Conservation (phyloP, 2,329 filamentous ascomycete species). For the Calonectria ilicicola region DNA sequence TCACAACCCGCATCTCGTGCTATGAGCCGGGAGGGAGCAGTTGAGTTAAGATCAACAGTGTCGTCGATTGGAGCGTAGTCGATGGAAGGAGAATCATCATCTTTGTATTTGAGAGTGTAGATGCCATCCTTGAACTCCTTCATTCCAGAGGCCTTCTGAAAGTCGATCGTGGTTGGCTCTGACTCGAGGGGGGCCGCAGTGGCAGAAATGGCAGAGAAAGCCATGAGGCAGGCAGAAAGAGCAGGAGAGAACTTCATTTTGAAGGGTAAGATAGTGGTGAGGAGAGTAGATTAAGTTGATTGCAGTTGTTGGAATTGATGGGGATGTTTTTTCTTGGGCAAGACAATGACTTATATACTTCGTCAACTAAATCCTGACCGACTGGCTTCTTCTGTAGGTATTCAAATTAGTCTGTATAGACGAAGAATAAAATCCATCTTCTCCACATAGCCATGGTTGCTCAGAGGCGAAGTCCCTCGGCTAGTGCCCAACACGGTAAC, state of each 20-base stretch:
- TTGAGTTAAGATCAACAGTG: neutral
- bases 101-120: neutral
- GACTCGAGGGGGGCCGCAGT: neutral
- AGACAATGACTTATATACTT: neutral
- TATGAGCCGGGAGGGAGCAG: neutral
- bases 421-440: neutral
- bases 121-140: neutral
- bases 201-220: neutral
- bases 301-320: neutral
- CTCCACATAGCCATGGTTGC: neutral
- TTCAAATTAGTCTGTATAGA: neutral
- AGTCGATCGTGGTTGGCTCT: neutral
- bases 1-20: neutral
- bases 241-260: neutral
- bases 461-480: neutral
- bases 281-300: neutral
- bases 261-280: neutral
- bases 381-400: neutral
- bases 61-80: neutral
- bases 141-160: neutral
- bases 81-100: neutral
- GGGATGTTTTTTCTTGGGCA: neutral
- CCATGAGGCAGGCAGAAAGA: neutral
- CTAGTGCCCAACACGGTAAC: neutral
- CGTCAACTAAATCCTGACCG: neutral